phyloP scores from a whole-genome alignment of 345 rosid genomes.

The Arabidopsis suecica region DNA sequence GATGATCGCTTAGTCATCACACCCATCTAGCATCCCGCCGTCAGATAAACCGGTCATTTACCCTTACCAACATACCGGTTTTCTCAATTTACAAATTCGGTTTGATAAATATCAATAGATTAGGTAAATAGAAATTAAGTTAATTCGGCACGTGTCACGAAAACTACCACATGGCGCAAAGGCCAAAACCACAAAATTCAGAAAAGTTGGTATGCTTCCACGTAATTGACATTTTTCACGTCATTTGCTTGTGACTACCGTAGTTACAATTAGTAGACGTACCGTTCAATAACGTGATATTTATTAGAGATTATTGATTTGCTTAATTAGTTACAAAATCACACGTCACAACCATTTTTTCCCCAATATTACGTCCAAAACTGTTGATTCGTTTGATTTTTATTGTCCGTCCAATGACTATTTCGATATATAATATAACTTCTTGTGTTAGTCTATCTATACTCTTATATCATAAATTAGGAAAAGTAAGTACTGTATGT shows the following conservation, averaged over 20 bases:
- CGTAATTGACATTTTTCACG: conserved; percentile 34
- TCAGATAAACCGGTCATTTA: conserved; percentile 22
- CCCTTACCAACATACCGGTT: conserved; percentile 21
- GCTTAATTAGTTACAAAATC: no score
- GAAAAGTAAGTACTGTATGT: no score
- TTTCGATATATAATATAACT: no score
- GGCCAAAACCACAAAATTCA: not conserved
- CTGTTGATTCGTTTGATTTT: no score
- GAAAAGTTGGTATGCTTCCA: conserved; percentile 23
- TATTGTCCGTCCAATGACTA: no score
- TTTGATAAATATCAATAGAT: no score
- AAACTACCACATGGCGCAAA: conserved; percentile 11
- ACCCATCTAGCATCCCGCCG: conserved; percentile 7
- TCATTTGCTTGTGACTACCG: conserved; percentile 31
- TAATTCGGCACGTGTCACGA: not conserved
- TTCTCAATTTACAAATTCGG: not conserved
- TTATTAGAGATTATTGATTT: not conserved
- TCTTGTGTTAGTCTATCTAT: no score
- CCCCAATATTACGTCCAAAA: no score
- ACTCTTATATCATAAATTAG: no score
- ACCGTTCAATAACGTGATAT: conserved; percentile 17
- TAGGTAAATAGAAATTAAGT: no score
- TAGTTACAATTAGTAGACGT: no score
- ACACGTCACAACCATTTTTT: no score
- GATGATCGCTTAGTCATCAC: not conserved